Base-by-base conservation (phyloP, 1,139 yeast genomes). In the Scheffersomyces insectosa region DNA sequence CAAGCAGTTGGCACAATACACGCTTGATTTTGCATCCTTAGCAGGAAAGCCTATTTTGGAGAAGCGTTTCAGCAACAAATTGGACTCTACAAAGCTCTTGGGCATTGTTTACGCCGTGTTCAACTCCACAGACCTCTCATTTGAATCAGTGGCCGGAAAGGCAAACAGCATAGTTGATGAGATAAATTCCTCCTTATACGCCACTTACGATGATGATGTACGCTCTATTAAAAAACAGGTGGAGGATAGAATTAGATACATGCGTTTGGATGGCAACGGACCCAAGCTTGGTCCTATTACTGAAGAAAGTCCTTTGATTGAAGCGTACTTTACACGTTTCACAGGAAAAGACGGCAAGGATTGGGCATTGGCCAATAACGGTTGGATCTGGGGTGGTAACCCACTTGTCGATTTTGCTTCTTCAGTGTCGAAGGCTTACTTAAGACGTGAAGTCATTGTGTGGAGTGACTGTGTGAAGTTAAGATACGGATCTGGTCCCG, bases 381-480 rank as follows among this genome's bases (percentile, higher is more conserved):
- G 99, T 36, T 93, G 98, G 98, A 90, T 93, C 44, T 93, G 99
- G 99, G 93, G 90, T 42, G 97, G 97, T 11, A 85, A 91, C 54
- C 97, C 98, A 2, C 66, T 91, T 47, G 85, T 89, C 5, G 98
- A 93, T 63, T 93, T 91, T 75, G 99, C 98, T 0, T 87, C 96
- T 1, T 66, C 75, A 29, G 55, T 82, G 45, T 82, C 96, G 9
- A 85, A 81, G 56, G 93, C 96, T 2, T 93, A 93, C 59, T 68
- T 93, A 43, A 77, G 96, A 44, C 80, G 99, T 62, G 97, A 93
- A 63, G 96, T 93, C 13, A 90, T 93, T 54, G 89, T 91, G 27
- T 93, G 99, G 99, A 95, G 96, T 5, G 99, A 93, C 60, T 93
- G 99, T 73, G 93, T 91, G 44, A 93, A 93, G 60, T 73, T 93